Evolutionary conservation across 1,139 yeast species (phyloP), one percentile per base, ranked within the genome.

Genomic region (Protomyces arabidopsidicola): DNA sequence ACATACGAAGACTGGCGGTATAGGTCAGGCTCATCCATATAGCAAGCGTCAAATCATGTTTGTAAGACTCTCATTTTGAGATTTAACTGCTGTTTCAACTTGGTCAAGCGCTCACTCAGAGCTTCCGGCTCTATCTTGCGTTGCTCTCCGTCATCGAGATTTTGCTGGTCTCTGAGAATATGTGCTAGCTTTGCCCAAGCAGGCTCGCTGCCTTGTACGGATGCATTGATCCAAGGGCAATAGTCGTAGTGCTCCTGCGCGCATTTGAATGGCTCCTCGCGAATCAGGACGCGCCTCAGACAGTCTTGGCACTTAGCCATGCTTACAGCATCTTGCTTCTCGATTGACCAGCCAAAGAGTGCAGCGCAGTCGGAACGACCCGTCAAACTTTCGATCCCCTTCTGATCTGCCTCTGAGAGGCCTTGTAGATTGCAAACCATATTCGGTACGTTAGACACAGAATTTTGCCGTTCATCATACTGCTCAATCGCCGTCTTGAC

Each of bases 171-270:
- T 45, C n/a, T 27, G 39, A 53, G 54, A 20, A 51, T 51, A 20
- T 45, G 45, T 18, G 42, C 18, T 45, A 52, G 22, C 9, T 39
- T 10, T 27, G 31, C n/a, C 52, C 52, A 39, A 34, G 36, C 62
- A 18, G 55, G 22, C 12, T 52, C 52, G 10, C 27, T 18, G 14
- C 56, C 58, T 45, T 60, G 63, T 4, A 58, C 39, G 22, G 22
- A 16, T 10, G 54, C 18, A 12, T 35, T 45, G 20, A 60, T 54
- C 63, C 63, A 60, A 2, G 63, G 63, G 48, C 63, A 60, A 45
- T 42, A 60, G 18, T 42, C 58, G 22, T 18, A 45, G 45, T 60
- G 63, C 48, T 60, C 63, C n/a, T n/a, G 24, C 50, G 14, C 27
- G 5, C 31, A 20, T 2, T 53, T 48, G n/a, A 60, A 10, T 2